Conservation (phyloP, 495 filamentous ascomycete genomes). For the Penicillium pancosmium region DNA sequence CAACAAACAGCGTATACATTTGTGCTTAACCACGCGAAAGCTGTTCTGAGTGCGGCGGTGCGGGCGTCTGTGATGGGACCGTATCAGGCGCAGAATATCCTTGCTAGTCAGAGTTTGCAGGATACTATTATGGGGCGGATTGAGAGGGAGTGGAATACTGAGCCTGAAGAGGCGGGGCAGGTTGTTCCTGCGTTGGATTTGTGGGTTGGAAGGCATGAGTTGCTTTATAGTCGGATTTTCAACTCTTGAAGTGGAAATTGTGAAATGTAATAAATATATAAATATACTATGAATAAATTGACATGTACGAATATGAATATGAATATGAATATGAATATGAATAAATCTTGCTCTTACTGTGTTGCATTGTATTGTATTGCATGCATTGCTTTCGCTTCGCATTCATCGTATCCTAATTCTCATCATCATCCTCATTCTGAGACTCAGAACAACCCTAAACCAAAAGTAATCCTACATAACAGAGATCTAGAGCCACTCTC, state of each 20-base stretch:
- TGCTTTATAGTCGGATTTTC: conserved; percentile 95
- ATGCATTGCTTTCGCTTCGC: conserved; percentile 6
- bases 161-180: conserved; percentile 84
- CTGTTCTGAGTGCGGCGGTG: conserved; percentile 85
- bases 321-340: too few relatives aligned
- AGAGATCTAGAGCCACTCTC: conserved; percentile 23
- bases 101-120: conserved; percentile 69
- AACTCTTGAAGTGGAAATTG: conserved; percentile 57
- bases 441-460: not conserved
- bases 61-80: conserved; percentile 87
- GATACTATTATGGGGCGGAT: conserved; percentile 63
- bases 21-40: conserved; percentile 85
- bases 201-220: conserved; percentile 92
- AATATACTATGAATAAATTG: too few relatives aligned
- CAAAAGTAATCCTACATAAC: conserved; percentile 43
- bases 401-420: conserved; percentile 13
- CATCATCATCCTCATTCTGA: not conserved
- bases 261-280: not conserved
- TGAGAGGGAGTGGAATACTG: conserved; percentile 56
- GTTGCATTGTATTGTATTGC: conserved; percentile 2
- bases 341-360: too few relatives aligned
- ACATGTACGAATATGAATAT: too few relatives aligned
- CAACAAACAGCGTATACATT: conserved; percentile 81
- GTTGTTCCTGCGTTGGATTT: conserved; percentile 84
- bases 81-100: conserved; percentile 83